phyloP scores from a whole-genome alignment of 768 basidiomycete genomes.

The Pulveroboletus frians region DNA sequence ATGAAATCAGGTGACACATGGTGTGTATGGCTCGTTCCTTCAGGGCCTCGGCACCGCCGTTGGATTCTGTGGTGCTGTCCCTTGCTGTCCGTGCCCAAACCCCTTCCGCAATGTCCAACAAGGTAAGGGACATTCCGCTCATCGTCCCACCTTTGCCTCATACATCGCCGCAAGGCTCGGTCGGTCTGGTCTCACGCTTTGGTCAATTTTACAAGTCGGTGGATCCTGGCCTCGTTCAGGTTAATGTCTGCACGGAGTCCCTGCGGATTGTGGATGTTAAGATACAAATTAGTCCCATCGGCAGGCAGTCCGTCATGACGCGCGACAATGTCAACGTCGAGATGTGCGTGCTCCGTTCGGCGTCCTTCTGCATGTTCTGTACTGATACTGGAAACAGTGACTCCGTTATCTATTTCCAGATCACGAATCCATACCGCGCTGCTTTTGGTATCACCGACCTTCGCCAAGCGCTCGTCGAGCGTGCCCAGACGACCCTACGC shows the following conservation, averaged over 20 bases:
- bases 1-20: conserved; percentile 63
- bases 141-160: conserved; percentile 14
- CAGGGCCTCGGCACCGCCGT: conserved; percentile 62
- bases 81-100: conserved; percentile 82
- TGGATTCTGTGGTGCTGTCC: conserved; percentile 70
- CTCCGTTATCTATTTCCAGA: conserved; percentile 92
- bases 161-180: conserved; percentile 51
- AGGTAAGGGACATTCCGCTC: conserved; percentile 39
- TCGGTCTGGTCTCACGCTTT: conserved; percentile 89
- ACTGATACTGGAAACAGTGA: conserved; percentile 45
- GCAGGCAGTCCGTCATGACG: conserved; percentile 86
- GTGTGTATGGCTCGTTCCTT: conserved; percentile 78
- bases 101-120: conserved; percentile 83
- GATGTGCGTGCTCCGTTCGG: conserved; percentile 48
- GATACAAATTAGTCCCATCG: conserved; percentile 89
- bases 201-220: conserved; percentile 96
- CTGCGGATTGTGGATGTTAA: conserved; percentile 89
- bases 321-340: conserved; percentile 95
- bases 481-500: conserved; percentile 92
- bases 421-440: conserved; percentile 85
- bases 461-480: conserved; percentile 76
- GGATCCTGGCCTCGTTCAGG: conserved; percentile 85
- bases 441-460: conserved; percentile 92
- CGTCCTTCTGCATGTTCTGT: background rate
- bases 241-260: conserved; percentile 92